phyloP scores from a whole-genome alignment of 2,329 filamentous ascomycete species.

The Elsinoe arachidis region DNA sequence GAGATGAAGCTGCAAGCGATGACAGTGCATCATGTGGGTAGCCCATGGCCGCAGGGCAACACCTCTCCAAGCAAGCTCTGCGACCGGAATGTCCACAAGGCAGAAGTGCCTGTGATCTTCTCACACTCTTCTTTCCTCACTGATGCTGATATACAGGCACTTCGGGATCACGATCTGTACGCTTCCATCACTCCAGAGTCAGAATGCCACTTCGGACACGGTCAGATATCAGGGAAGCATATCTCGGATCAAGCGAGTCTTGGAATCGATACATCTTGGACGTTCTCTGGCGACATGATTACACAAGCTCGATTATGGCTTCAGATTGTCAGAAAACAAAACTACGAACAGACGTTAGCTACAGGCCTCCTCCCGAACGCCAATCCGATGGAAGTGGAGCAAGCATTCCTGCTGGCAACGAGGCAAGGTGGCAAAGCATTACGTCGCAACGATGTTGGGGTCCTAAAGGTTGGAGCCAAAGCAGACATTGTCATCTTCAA shows the following conservation, averaged over 20 bases:
- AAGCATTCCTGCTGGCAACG: slow-evolving; percentile 50
- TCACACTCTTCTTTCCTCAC: slow-evolving; percentile 44
- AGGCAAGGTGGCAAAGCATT: slow-evolving; percentile 45
- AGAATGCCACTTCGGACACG: slow-evolving; percentile 52
- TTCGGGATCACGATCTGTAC: slow-evolving; percentile 44
- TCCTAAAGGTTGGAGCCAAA: slow-evolving; percentile 38
- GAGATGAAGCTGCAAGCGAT: slow-evolving; percentile 26
- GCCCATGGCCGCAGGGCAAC: slow-evolving; percentile 18
- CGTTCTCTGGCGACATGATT: slow-evolving; percentile 39
- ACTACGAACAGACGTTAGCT: slow-evolving; percentile 21
- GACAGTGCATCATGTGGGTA: slow-evolving; percentile 31
- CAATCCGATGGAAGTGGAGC: slow-evolving; percentile 46
- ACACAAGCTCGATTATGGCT: slow-evolving; percentile 11
- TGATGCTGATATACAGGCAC: slow-evolving; percentile 31
- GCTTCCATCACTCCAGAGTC: slow-evolving; percentile 52
- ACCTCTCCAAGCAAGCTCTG: slow-evolving; percentile 10
- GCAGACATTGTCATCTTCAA: slow-evolving; percentile 49
- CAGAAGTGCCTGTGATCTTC: slow-evolving; percentile 42
- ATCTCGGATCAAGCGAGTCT: slow-evolving; percentile 45
- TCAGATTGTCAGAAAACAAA: background rate
- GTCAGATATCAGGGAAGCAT: slow-evolving; percentile 35
- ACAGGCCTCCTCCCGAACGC: slow-evolving; percentile 36
- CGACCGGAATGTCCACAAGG: slow-evolving; percentile 32
- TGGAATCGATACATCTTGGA: slow-evolving; percentile 48
- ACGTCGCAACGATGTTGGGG: slow-evolving; percentile 43